Evolutionary conservation across 495 filamentous ascomycete genomes (phyloP), one percentile per base, ranked within the genome.

Genomic region (Bacidia gigantensis): DNA sequence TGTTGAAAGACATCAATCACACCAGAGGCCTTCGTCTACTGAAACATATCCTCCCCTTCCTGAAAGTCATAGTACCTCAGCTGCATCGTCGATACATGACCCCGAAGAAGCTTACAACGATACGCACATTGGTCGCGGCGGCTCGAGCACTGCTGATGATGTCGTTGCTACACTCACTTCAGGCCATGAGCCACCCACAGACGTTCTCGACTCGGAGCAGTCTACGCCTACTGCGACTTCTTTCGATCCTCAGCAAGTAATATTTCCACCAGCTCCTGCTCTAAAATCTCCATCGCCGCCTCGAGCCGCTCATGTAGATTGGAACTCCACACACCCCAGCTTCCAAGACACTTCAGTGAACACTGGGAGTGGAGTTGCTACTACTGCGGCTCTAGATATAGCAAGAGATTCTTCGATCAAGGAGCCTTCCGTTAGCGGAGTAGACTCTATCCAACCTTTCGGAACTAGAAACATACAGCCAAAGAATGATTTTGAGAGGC

Each of bases 1-100:
- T 5, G 73, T 76, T 3, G 72, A 74, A 50, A 67, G 66, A 20
- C 66, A 75, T 57, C 64, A 68, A 20, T 51, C 67, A 14, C 60
- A 53, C 18, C 72, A 75, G 60, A 69, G 74, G 12, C 44, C 58
- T 7, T 61, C 65, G 38, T 26, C 50, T 3, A 67, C 67, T 17
- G 72, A 73, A 41, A 56, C 58, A 1, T 60, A 74, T 18, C 73
- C 72, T 45, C 73, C 74, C 2, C 62, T 76, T 12, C 73, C 73
- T 46, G 73, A 72, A 10, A 77, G 72, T 60, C 70, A 69, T 49
- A 66, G 62, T 5, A 70, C 71, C 0, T 76, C 72, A 3, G 60
- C 66, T 18, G 65, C 60, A 24, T 65, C 67, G 0, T 76, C 72
- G 2, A 53, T 69, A 1, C 72, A 75, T 49, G 64, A 75, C 41